Conservation (phyloP, 2,329 filamentous ascomycete species). For the Xylaria arbuscula region DNA sequence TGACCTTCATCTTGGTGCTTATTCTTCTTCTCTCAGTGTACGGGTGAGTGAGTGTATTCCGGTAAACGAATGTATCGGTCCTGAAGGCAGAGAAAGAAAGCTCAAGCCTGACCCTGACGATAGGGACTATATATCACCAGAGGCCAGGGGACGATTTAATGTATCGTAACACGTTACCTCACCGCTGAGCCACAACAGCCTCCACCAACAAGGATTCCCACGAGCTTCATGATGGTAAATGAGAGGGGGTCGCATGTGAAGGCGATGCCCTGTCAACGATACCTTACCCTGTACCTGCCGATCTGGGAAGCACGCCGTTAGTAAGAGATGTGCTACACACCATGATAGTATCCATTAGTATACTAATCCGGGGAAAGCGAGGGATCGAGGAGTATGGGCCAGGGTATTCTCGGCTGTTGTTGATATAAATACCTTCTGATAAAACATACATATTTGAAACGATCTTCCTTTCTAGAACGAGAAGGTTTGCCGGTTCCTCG, state of each 20-base stretch:
- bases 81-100: neutral
- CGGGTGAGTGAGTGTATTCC: neutral
- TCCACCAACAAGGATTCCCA: conserved; percentile 13
- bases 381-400: neutral
- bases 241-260: conserved; percentile 22
- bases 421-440: conserved; percentile 9
- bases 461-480: conserved; percentile 25
- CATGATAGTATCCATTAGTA: no score
- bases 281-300: conserved; percentile 15
- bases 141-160: neutral
- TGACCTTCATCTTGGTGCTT: conserved; percentile 43
- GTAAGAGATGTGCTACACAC: neutral
- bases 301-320: conserved; percentile 15
- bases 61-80: neutral
- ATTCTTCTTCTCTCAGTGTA: neutral
- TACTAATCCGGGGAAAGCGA: conserved; percentile 25
- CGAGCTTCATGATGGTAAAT: conserved; percentile 14
- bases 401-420: conserved; percentile 10
- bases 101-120: neutral
- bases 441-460: conserved; percentile 17
- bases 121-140: conserved; percentile 24
- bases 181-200: conserved; percentile 24
- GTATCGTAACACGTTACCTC: conserved; percentile 6
- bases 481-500: neutral
- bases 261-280: neutral